Base-by-base conservation (phyloP, 176 grass and related monocot genomes). In the Echinochloa phyllopogon region DNA sequence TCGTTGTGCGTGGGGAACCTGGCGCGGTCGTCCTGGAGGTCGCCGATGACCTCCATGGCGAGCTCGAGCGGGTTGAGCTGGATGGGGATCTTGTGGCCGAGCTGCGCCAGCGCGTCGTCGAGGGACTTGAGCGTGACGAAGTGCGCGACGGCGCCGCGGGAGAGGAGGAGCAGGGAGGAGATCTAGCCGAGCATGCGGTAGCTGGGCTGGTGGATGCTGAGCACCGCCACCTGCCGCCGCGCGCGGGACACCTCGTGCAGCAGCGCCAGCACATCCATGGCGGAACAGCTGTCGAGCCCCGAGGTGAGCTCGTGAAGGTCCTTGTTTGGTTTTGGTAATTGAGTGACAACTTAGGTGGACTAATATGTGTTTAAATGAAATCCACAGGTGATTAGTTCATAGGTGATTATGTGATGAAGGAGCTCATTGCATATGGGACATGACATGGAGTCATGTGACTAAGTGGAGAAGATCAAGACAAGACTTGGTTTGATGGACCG, bases 191-290 rank as follows among this genome's bases (percentile, higher is more conserved):
- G 94, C 81, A 98, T 98, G 58, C 93, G 96, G 77, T 95, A 98
- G 83, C 91, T 94, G 29, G 96, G 96, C 88, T 98, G 91, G 86
- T 98, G 96, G 72, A 98, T 94, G 74, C 87, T 95, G 45, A 98
- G 85, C 88, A 98, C 89, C 18, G 95, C 68, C 74, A 94, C 87
- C 84, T 98, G 96, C 13, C 69, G 77, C 37, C 96, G 86, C 18
- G 81, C 65, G 74, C 84, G 68, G 41, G 96, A 83, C 93, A 98
- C 94, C 7, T 92, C 88, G 21, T 76, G 86, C 40, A 98, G 89
- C 39, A 98, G 89, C 27, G 87, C 72, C 13, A 98, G 78, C 13
- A 98, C 93, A 33, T 95, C 92, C 81, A 92, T 20, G 11, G 96
- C 96, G 1, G 96, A 95, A 1, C 91, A 88, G 62, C 91, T 98